Evolutionary conservation across 805 yeast genomes (phyloP).

Genomic region (Isabelozyma gotoi): DNA sequence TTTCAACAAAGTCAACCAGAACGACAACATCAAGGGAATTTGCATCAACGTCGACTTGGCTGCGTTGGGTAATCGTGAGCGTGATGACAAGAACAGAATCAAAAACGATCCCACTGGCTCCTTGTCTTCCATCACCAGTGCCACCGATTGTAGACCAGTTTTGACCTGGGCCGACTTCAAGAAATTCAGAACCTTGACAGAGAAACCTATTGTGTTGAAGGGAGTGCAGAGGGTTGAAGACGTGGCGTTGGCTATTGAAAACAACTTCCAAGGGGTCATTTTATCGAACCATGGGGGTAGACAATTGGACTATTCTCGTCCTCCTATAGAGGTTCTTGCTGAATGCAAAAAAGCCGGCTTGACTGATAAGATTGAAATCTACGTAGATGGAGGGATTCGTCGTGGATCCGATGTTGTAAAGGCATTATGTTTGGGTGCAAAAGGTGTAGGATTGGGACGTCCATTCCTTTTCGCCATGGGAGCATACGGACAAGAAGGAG

Average conservation of each 20-base stretch:
- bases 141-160: not conserved
- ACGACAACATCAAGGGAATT: constrained; percentile 39
- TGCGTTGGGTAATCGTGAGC: constrained; percentile 49
- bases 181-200: constrained; percentile 23
- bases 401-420: constrained; percentile 64
- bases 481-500: constrained; percentile 62
- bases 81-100: constrained; percentile 36
- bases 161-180: constrained; percentile 27
- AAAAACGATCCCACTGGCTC: not conserved
- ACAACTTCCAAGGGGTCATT: constrained; percentile 74
- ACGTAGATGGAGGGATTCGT: constrained; percentile 65
- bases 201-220: constrained; percentile 51
- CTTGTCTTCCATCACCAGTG: not conserved
- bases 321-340: constrained; percentile 69
- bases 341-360: constrained; percentile 52
- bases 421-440: constrained; percentile 65
- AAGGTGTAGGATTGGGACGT: constrained; percentile 65
- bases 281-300: constrained; percentile 86
- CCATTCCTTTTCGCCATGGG: constrained; percentile 64
- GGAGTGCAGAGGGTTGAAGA: constrained; percentile 82
- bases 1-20: constrained; percentile 27
- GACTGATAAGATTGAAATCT: constrained; percentile 47
- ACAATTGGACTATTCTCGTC: constrained; percentile 73
- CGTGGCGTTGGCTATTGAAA: constrained; percentile 64
- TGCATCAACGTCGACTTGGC: constrained; percentile 54